Evolutionary conservation across 2,329 filamentous ascomycete genomes (phyloP).

Genomic region (Pseudocercospora macadamiae): DNA sequence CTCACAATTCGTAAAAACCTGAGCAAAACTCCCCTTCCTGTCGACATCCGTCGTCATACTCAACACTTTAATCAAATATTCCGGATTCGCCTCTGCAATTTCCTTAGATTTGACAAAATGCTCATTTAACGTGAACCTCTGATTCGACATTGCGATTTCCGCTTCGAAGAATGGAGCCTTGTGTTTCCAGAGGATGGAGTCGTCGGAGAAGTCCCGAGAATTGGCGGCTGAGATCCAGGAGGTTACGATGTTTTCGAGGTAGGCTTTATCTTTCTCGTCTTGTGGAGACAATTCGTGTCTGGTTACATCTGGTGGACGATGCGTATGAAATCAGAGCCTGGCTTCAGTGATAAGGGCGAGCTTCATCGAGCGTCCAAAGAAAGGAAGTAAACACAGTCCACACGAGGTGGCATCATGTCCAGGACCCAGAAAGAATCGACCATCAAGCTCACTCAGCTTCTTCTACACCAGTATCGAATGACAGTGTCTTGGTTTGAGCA

Average conservation of each 20-base stretch:
- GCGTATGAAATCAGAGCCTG: not conserved
- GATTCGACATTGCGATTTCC: not conserved
- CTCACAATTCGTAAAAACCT: constrained; percentile 2
- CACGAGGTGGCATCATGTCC: no score
- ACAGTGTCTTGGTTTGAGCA: no score
- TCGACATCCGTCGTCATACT: not conserved
- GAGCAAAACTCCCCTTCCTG: not conserved
- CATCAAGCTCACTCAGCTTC: no score
- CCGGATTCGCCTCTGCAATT: not conserved
- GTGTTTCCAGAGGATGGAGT: constrained; percentile 5
- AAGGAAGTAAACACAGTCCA: no score
- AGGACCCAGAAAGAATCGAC: no score
- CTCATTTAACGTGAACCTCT: not conserved
- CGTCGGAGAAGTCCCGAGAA: not conserved
- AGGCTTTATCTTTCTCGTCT: not conserved
- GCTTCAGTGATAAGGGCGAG: no score
- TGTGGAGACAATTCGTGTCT: not conserved
- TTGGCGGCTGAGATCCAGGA: not conserved
- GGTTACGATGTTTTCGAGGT: not conserved
- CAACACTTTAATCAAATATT: not conserved
- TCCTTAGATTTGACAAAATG: not conserved
- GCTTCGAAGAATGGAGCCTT: not conserved
- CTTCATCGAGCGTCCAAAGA: no score
- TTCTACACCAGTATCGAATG: no score
- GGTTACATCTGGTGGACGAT: not conserved